Evolutionary conservation across 192 early-diverging fungal species (phyloP).

Genomic region (Coemansia sp.): DNA sequence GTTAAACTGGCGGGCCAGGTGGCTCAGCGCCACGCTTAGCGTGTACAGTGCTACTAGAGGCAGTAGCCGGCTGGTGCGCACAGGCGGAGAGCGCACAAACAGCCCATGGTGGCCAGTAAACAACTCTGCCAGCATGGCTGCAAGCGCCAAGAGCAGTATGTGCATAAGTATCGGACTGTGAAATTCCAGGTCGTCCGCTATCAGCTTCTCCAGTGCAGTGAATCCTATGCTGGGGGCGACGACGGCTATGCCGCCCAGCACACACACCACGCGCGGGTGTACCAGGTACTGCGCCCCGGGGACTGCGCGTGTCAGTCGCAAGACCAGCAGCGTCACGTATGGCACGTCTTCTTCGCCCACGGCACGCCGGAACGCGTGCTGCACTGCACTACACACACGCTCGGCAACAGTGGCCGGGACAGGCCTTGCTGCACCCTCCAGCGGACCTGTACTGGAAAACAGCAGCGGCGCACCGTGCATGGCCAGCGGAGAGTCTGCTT

Average conservation of each 20-base stretch:
- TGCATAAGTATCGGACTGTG: slow-evolving; percentile 28
- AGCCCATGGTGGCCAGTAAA: slow-evolving; percentile 12
- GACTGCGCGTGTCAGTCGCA: slow-evolving; percentile 7
- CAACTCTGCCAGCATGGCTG: slow-evolving; percentile 15
- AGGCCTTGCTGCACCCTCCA: too few species aligned
- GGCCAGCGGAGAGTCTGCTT: slow-evolving; percentile 4
- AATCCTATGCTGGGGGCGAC: slow-evolving; percentile 9
- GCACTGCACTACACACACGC: not conserved
- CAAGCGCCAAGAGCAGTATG: slow-evolving; percentile 13
- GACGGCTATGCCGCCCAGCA: slow-evolving; percentile 14
- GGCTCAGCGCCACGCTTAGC: slow-evolving; percentile 6
- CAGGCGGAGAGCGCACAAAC: slow-evolving; percentile 17
- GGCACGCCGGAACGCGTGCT: not conserved
- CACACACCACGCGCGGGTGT: slow-evolving; percentile 13
- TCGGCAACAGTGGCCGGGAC: not conserved
- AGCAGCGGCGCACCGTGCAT: not conserved
- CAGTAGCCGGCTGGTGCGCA: slow-evolving; percentile 18
- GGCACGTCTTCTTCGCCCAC: slow-evolving; percentile 19
- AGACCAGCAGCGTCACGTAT: slow-evolving; percentile 13
- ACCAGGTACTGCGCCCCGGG: slow-evolving; percentile 7
- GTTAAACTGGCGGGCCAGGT: slow-evolving; percentile 11
- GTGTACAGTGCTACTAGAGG: slow-evolving; percentile 28
- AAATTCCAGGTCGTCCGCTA: slow-evolving; percentile 22
- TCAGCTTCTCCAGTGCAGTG: slow-evolving; percentile 19
- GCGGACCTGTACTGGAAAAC: not conserved